These are phyloP conservation scores for Lithocarpus polystachyus DNA, from an alignment of 306 rosid species.

Conservation along the genomic window DNA sequence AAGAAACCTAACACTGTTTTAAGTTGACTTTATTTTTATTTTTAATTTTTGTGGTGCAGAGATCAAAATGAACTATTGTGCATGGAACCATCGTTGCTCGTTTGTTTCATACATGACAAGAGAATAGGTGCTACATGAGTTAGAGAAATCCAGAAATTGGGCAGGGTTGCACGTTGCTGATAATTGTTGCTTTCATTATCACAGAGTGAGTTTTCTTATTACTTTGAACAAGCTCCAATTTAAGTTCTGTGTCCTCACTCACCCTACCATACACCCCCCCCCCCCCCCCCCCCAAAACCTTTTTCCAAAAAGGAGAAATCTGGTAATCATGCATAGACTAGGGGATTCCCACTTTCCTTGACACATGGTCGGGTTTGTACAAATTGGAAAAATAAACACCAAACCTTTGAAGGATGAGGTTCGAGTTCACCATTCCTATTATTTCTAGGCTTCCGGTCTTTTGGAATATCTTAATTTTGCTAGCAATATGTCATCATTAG, in stretches of 20 bases:
- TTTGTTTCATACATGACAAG: slow-evolving; percentile 65
- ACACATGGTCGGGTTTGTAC: too few relatives aligned
- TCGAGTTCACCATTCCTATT: too few relatives aligned
- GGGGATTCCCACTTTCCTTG: too few relatives aligned
- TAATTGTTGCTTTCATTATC: slow-evolving; percentile 78
- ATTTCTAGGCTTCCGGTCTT: too few relatives aligned
- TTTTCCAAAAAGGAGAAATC: neutral
- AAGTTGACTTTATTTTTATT: slow-evolving; percentile 21
- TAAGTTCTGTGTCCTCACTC: too few relatives aligned
- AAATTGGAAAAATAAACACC: too few relatives aligned
- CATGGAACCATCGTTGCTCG: slow-evolving; percentile 94
- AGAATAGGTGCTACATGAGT: slow-evolving; percentile 60
- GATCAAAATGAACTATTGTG: slow-evolving; percentile 91
- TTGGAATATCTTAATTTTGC: too few relatives aligned
- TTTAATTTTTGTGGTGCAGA: slow-evolving; percentile 32
- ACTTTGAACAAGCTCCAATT: slow-evolving; percentile 1
- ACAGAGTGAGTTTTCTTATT: slow-evolving; percentile 57
- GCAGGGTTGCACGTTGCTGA: slow-evolving; percentile 78
- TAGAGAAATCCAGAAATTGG: slow-evolving; percentile 68
- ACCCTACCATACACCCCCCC: too few relatives aligned
- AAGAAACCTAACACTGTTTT: slow-evolving; percentile 4
- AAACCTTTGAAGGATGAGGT: too few relatives aligned
- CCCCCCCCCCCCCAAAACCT: too few relatives aligned
- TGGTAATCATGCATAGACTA: neutral
- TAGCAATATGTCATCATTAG: too few relatives aligned